Base-by-base conservation (phyloP, 2,329 filamentous ascomycete genomes). In the Monascus ruber region DNA sequence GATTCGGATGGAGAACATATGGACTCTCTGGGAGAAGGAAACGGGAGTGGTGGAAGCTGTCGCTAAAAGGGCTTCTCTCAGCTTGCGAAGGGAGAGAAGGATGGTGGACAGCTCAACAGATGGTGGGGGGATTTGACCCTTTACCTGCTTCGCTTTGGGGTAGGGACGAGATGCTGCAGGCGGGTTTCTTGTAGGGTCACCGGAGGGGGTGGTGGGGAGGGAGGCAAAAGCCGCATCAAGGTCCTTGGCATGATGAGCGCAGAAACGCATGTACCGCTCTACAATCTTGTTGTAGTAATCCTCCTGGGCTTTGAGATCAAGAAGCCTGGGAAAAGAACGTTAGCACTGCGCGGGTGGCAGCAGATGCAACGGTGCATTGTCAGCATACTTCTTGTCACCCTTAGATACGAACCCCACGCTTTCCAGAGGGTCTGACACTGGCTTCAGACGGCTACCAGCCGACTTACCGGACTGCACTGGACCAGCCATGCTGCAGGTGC, bases 1-100 rank as follows among this genome's bases (percentile, higher is more conserved):
- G 25, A 88, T 72, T 39, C 88, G 82, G 51, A 94, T 85, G 52
- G 85, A 86, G 69, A 96, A 96, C 45, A 94, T 78, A 63, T 96
- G 94, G 10, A 81, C 85, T 50, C 87, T 80, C n/a, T 83, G 78
- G 1, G 89, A 81, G 62, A 98, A 98, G 38, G 76, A 70, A 55
- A 94, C 84, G 29, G 72, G 69, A 17, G 88, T 78, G 38, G 79
- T 77, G 6, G 83, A 80, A 8, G 85, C 55, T n/a, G 63, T 64
- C 41, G 64, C 85, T 2, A 94, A 77, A 35, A 96, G 81, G 24
- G 82, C 88, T 67, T 98, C 91, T 41, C 91, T 79, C 27, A 98
- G 76, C 60, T 95, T 96, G 45, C 91, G 81, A 56, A 96, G 80
- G 3, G 89, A 85, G 52, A 84, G 76, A 39, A 95, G 72, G 38